These are phyloP conservation scores for Fennellomyces sp. DNA, from an alignment of 371 early-diverging fungal species.

Conservation along the genomic window DNA sequence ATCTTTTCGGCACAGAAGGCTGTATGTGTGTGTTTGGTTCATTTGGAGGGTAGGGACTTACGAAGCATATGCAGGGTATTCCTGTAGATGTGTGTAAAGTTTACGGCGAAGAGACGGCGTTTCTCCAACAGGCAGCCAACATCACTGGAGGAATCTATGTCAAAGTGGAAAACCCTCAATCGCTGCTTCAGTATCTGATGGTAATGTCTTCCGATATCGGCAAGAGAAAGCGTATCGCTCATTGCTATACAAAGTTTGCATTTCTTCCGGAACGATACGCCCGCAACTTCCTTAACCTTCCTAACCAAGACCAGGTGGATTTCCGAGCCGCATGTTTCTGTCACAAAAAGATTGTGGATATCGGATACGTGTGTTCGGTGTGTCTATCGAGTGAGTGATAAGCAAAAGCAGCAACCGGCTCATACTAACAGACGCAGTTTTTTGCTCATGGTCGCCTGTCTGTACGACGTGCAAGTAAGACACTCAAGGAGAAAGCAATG, in stretches of 20 bases:
- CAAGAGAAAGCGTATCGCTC: too few relatives aligned
- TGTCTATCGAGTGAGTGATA: conserved; percentile 87
- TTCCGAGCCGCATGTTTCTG: conserved; percentile 97
- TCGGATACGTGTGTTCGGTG: conserved; percentile 95
- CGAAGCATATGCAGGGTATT: conserved; percentile 57
- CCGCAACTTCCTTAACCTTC: conserved; percentile 71
- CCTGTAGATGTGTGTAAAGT: conserved; percentile 91
- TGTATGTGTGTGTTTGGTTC: conserved; percentile 39
- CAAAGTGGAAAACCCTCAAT: conserved; percentile 63
- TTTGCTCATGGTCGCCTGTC: conserved; percentile 71
- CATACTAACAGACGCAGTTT: conserved; percentile 46
- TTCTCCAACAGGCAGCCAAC: conserved; percentile 91
- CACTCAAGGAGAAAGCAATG: too few relatives aligned
- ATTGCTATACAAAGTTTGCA: conserved; percentile 17
- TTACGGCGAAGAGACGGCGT: conserved; percentile 77
- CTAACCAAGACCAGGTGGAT: conserved; percentile 84
- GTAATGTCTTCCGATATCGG: too few relatives aligned
- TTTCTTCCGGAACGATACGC: conserved; percentile 84
- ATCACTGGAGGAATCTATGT: conserved; percentile 89
- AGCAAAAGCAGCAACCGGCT: too few relatives aligned
- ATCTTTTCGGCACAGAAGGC: conserved; percentile 95
- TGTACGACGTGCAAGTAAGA: conserved; percentile 83
- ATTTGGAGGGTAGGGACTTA: background rate
- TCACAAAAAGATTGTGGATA: conserved; percentile 88
- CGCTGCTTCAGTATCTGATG: conserved; percentile 85